phyloP scores from a whole-genome alignment of 139 green algal species.

The Spirogloea muscicola region DNA sequence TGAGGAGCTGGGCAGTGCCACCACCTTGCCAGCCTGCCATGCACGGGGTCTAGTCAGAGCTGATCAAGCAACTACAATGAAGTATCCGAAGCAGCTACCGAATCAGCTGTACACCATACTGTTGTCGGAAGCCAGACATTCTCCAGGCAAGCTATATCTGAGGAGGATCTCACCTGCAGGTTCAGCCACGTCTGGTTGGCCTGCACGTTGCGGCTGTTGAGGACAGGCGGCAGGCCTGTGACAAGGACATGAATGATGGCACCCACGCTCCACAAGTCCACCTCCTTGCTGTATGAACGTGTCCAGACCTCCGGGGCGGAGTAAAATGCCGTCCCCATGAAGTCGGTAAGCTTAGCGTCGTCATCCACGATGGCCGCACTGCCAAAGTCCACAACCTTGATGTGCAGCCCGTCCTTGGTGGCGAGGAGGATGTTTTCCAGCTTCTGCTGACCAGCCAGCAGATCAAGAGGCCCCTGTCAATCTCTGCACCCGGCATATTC shows the following conservation, averaged over 20 bases:
- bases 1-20: background rate
- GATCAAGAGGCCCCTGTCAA: background rate
- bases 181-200: conserved; percentile 21
- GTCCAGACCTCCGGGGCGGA: conserved; percentile 16
- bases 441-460: conserved; percentile 4
- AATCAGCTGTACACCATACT: background rate
- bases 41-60: background rate
- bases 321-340: conserved; percentile 13
- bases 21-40: conserved; percentile 13
- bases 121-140: background rate
- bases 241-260: conserved; percentile 5
- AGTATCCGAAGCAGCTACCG: background rate
- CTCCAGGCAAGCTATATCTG: background rate
- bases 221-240: conserved; percentile 1
- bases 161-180: conserved; percentile 9
- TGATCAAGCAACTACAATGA: background rate
- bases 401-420: background rate
- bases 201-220: background rate
- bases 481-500: background rate
- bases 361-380: background rate
- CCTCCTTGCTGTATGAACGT: conserved; percentile 4
- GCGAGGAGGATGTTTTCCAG: conserved; percentile 26
- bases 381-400: conserved; percentile 1
- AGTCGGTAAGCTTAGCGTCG: background rate
- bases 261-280: conserved; percentile 29